A percentile compares a stretch with the other conserved stretches of the same genome.
Evolutionary conservation across 345 rosid species (phyloP).

Genomic region (Microthlaspi erraticum): DNA sequence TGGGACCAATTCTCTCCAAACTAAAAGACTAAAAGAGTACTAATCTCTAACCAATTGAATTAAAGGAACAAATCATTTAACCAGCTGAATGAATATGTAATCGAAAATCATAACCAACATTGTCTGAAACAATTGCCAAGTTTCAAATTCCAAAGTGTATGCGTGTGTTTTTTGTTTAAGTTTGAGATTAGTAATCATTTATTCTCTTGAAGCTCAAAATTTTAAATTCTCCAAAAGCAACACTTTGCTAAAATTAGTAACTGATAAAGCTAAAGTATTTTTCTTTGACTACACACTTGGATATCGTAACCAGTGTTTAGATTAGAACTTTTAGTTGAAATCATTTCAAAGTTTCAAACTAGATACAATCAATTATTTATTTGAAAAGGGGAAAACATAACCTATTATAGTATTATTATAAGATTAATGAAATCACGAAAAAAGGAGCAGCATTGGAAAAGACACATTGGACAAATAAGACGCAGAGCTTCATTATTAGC

Average conservation of each 20-base stretch:
- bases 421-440: conserved; percentile 23
- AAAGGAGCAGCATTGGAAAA: conserved; percentile 34
- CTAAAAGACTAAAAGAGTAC: not conserved
- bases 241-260: conserved; percentile 4
- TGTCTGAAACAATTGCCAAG: not conserved
- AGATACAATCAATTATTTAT: not conserved
- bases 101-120: not conserved
- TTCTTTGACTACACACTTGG: not conserved
- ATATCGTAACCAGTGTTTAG: conserved; percentile 8
- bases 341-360: conserved; percentile 36
- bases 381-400: not conserved
- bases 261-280: not conserved
- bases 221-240: not conserved
- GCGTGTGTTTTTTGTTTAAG: not conserved
- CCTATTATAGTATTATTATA: not conserved
- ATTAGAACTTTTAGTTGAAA: not conserved
- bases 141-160: not conserved
- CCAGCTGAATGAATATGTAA: not conserved
- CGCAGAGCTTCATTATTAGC: not conserved
- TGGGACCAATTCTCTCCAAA: not conserved
- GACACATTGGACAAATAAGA: conserved; percentile 17
- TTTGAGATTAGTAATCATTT: conserved; percentile 1
- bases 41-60: not conserved
- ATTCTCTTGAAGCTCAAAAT: not conserved
- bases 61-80: not conserved